Evolutionary conservation across 2,329 filamentous ascomycete genomes (phyloP).

Genomic region (Exophiala sideris): DNA sequence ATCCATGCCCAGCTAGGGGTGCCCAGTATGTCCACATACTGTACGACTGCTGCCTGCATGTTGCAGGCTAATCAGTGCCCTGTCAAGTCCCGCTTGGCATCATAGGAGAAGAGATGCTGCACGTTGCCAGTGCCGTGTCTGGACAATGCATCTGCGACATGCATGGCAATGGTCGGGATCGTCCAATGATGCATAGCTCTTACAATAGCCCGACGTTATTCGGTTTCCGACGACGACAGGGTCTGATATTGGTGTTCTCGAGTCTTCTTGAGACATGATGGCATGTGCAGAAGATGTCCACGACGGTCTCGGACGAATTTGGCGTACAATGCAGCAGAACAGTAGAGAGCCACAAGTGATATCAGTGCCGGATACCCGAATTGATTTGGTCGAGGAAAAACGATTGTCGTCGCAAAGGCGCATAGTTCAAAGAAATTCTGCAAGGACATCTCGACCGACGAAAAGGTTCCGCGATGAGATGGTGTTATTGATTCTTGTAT

Average conservation of each 20-base stretch:
- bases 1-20: too few relatives aligned
- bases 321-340: constrained; percentile 40
- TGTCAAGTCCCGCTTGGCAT: too few relatives aligned
- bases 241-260: not conserved
- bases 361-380: constrained; percentile 63
- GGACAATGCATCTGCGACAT: too few relatives aligned
- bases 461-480: constrained; percentile 64
- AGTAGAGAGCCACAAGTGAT: constrained; percentile 52
- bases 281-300: constrained; percentile 58
- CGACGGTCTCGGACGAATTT: constrained; percentile 52
- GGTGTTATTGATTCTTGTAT: constrained; percentile 57
- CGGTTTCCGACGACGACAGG: not conserved
- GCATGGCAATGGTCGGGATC: too few relatives aligned
- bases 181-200: too few relatives aligned
- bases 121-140: too few relatives aligned
- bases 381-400: constrained; percentile 60
- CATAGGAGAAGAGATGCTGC: too few relatives aligned
- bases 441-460: constrained; percentile 62
- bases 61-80: too few relatives aligned
- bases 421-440: constrained; percentile 70
- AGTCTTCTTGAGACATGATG: constrained; percentile 26
- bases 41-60: too few relatives aligned
- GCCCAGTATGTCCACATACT: too few relatives aligned
- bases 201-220: not conserved
- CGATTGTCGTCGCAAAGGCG: constrained; percentile 63